phyloP scores from a whole-genome alignment of 2,329 filamentous ascomycete species.

The Bimuria novae-zelandiae region DNA sequence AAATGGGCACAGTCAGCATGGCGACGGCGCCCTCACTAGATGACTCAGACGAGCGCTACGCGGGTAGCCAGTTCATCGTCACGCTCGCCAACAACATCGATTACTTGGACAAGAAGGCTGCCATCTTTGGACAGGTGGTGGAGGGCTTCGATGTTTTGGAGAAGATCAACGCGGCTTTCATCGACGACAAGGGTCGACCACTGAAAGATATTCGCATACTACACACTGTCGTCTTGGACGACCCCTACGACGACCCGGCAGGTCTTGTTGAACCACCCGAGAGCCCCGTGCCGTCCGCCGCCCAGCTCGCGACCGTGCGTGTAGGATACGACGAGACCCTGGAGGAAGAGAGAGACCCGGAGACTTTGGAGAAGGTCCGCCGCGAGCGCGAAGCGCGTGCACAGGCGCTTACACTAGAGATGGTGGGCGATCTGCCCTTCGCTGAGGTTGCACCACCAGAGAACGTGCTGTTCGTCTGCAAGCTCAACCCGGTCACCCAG shows the following conservation, averaged over 20 bases:
- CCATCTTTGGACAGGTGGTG: constrained; percentile 92
- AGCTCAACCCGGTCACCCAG: constrained; percentile 93
- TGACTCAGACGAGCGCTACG: constrained; percentile 80
- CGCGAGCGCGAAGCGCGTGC: constrained; percentile 90
- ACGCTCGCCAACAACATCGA: constrained; percentile 89
- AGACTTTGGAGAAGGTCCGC: constrained; percentile 76
- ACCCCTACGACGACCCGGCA: constrained; percentile 83
- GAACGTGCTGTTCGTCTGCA: constrained; percentile 97
- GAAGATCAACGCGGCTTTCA: constrained; percentile 88
- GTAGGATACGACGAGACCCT: constrained; percentile 89
- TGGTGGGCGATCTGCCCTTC: constrained; percentile 96
- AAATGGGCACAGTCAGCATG: constrained; percentile 95
- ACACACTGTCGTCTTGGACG: constrained; percentile 89
- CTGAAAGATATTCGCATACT: constrained; percentile 94
- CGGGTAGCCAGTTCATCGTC: constrained; percentile 91
- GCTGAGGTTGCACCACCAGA: constrained; percentile 97
- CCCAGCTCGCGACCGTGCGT: constrained; percentile 86
- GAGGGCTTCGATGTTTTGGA: constrained; percentile 94
- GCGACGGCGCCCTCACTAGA: constrained; percentile 79
- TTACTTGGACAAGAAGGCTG: constrained; percentile 89
- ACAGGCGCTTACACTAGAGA: constrained; percentile 92
- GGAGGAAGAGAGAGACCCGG: constrained; percentile 78
- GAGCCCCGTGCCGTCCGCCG: constrained; percentile 80
- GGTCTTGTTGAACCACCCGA: constrained; percentile 76
- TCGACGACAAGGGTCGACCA: constrained; percentile 83